phyloP scores from a whole-genome alignment of 768 basidiomycete genomes.

The Pleurotus tuber-regium region DNA sequence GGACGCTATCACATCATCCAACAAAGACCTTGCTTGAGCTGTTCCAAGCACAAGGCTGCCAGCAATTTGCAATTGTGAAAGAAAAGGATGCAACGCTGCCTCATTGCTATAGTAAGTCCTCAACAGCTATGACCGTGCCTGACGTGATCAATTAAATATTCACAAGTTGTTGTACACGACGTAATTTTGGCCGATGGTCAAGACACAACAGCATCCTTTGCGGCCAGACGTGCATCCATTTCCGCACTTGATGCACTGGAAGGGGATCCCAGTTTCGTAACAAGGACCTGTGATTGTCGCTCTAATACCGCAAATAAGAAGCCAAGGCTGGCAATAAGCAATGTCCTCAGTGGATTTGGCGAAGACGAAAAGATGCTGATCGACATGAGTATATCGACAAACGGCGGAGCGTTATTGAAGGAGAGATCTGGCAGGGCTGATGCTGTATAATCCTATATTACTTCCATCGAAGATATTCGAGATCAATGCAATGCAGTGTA shows the following conservation, averaged over 20 bases:
- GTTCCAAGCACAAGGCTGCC: slow-evolving; percentile 70
- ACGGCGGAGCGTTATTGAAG: too few species aligned
- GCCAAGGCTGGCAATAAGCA: slow-evolving; percentile 25
- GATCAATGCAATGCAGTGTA: too few species aligned
- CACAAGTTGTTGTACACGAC: slow-evolving; percentile 66
- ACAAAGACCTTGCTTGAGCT: slow-evolving; percentile 73
- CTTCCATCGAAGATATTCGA: too few species aligned
- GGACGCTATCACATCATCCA: slow-evolving; percentile 74
- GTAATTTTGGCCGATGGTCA: slow-evolving; percentile 57
- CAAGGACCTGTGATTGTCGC: slow-evolving; percentile 67
- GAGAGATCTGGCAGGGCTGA: too few species aligned
- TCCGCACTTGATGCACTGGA: slow-evolving; percentile 70
- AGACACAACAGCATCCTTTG: slow-evolving; percentile 47
- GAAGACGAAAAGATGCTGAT: too few species aligned
- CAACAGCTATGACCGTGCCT: slow-evolving; percentile 10
- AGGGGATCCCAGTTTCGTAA: slow-evolving; percentile 59
- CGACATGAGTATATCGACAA: too few species aligned
- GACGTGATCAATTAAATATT: slow-evolving; percentile 3
- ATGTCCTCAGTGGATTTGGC: slow-evolving; percentile 22
- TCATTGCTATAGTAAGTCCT: slow-evolving; percentile 51
- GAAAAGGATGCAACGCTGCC: slow-evolving; percentile 35
- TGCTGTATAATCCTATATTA: too few species aligned
- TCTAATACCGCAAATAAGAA: slow-evolving; percentile 33
- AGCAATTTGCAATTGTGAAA: slow-evolving; percentile 58
- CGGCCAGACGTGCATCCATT: slow-evolving; percentile 59